A percentile compares a stretch with the other conserved stretches of the same genome.
Conservation (phyloP, 495 filamentous ascomycete species). For the Tetracladium setigerum region DNA sequence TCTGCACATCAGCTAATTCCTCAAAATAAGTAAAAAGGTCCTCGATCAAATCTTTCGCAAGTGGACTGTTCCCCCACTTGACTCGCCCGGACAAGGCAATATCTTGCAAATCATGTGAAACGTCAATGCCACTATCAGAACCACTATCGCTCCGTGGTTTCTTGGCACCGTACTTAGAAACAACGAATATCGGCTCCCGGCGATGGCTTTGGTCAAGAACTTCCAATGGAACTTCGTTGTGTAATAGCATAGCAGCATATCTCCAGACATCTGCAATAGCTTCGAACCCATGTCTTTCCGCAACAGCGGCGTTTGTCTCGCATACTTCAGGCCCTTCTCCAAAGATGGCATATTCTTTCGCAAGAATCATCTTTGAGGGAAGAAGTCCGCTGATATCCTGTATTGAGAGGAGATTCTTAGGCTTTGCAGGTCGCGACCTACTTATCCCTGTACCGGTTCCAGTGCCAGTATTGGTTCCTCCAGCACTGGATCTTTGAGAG, state of each 20-base stretch:
- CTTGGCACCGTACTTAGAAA: slow-evolving; percentile 40
- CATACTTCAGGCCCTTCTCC: slow-evolving; percentile 74
- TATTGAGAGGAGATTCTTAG: slow-evolving; percentile 57
- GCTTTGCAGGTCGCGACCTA: slow-evolving; percentile 31
- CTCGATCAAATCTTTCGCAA: slow-evolving; percentile 68
- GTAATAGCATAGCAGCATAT: slow-evolving; percentile 67
- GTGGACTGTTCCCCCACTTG: slow-evolving; percentile 79
- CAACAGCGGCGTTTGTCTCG: slow-evolving; percentile 71
- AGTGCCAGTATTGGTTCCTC: slow-evolving; percentile 33
- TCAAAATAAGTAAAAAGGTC: slow-evolving; percentile 73
- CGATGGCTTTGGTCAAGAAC: slow-evolving; percentile 41
- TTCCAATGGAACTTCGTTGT: slow-evolving; percentile 64
- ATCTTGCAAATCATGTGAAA: slow-evolving; percentile 13
- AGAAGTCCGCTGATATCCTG: slow-evolving; percentile 58
- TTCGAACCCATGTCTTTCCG: slow-evolving; percentile 59
- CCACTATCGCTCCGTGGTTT: slow-evolving; percentile 34
- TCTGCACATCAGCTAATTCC: slow-evolving; percentile 72
- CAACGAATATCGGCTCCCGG: slow-evolving; percentile 50
- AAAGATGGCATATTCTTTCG: slow-evolving; percentile 74
- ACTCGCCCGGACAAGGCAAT: slow-evolving; percentile 49
- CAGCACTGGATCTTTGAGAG: slow-evolving; percentile 42
- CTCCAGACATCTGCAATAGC: slow-evolving; percentile 83
- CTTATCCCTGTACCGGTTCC: slow-evolving; percentile 44
- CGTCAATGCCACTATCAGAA: slow-evolving; percentile 38
- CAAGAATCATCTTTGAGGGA: slow-evolving; percentile 70